Conservation (phyloP, 2,329 filamentous ascomycete genomes). For the Phaeophleospora eucalypticola region DNA sequence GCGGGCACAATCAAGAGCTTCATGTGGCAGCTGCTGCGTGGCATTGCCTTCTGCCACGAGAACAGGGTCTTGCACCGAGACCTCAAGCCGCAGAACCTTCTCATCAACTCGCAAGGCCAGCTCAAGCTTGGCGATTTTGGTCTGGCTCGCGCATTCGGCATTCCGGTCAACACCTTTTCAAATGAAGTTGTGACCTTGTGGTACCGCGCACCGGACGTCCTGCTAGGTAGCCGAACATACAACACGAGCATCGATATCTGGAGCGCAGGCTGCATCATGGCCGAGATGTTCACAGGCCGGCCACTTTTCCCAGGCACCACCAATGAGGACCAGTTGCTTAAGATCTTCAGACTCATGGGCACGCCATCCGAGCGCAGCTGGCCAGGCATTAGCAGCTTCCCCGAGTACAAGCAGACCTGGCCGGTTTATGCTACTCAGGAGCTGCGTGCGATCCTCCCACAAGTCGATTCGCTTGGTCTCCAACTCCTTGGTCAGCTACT, state of each 20-base stretch:
- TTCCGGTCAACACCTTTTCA: slow-evolving; percentile 95
- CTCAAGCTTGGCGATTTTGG: slow-evolving; percentile 94
- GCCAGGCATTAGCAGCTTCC: slow-evolving; percentile 90
- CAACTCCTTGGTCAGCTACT: slow-evolving; percentile 88
- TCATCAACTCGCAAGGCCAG: slow-evolving; percentile 87
- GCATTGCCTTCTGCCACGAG: slow-evolving; percentile 96
- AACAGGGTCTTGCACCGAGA: slow-evolving; percentile 95
- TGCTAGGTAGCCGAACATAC: slow-evolving; percentile 90
- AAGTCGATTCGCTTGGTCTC: slow-evolving; percentile 82
- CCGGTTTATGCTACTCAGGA: slow-evolving; percentile 93
- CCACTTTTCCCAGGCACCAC: slow-evolving; percentile 96
- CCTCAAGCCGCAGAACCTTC: slow-evolving; percentile 90
- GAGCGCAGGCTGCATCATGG: slow-evolving; percentile 99
- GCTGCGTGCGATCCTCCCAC: slow-evolving; percentile 76
- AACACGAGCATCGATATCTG: slow-evolving; percentile 99
- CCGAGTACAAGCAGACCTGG: slow-evolving; percentile 96
- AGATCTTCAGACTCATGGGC: slow-evolving; percentile 98
- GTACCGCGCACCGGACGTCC: slow-evolving; percentile 94
- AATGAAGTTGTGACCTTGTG: slow-evolving; percentile 97
- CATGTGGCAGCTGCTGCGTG: slow-evolving; percentile 95
- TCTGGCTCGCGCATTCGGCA: slow-evolving; percentile 88
- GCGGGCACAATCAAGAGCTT: slow-evolving; percentile 93
- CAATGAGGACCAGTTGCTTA: slow-evolving; percentile 94
- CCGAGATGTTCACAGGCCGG: slow-evolving; percentile 96
- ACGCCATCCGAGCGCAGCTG: slow-evolving; percentile 92